Percentiles rank a stretch among this genome's conserved stretches.
phyloP scores from a whole-genome alignment of 2,329 filamentous ascomycete species.

The Phoma sp. region DNA sequence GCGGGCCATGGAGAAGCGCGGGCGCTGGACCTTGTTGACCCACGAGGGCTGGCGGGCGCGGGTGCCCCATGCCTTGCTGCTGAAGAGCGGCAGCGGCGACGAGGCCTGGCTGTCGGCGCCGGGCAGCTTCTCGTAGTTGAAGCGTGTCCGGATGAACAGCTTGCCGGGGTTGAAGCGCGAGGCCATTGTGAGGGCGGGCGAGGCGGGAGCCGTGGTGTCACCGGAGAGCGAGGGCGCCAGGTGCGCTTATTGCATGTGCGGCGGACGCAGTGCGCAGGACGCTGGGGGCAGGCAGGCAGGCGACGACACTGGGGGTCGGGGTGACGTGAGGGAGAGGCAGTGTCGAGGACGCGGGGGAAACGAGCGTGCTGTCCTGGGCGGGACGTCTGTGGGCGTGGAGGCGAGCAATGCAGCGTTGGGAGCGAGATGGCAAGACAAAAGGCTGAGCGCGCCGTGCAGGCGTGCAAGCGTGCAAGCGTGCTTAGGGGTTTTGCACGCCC shows the following conservation, averaged over 20 bases:
- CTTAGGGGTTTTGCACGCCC: constrained; percentile 15
- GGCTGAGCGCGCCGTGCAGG: neutral
- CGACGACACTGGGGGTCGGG: constrained; percentile 8
- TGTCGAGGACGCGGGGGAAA: constrained; percentile 27
- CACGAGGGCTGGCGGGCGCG: constrained; percentile 47
- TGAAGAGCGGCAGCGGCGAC: constrained; percentile 51
- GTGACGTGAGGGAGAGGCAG: constrained; percentile 13
- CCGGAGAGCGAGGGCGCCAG: constrained; percentile 12
- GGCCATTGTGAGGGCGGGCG: constrained; percentile 36
- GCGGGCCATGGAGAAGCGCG: constrained; percentile 53
- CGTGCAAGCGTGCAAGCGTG: constrained; percentile 4
- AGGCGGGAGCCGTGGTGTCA: constrained; percentile 7
- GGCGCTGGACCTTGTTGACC: constrained; percentile 50
- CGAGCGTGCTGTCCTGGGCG: constrained; percentile 38
- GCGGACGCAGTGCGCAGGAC: constrained; percentile 23
- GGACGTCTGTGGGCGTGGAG: constrained; percentile 16
- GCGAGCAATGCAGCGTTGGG: constrained; percentile 14
- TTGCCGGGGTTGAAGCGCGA: constrained; percentile 56
- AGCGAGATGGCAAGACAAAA: constrained; percentile 11
- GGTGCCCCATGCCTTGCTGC: constrained; percentile 47
- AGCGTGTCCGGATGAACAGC: constrained; percentile 52
- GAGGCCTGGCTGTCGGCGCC: constrained; percentile 50
- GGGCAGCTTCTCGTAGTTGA: constrained; percentile 57
- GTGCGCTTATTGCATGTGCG: constrained; percentile 44
- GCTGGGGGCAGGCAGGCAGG: no score